These are phyloP conservation scores for Planoprotostelium fungivorum DNA, from an alignment of 78 protist genomes.

Conservation along the genomic window DNA sequence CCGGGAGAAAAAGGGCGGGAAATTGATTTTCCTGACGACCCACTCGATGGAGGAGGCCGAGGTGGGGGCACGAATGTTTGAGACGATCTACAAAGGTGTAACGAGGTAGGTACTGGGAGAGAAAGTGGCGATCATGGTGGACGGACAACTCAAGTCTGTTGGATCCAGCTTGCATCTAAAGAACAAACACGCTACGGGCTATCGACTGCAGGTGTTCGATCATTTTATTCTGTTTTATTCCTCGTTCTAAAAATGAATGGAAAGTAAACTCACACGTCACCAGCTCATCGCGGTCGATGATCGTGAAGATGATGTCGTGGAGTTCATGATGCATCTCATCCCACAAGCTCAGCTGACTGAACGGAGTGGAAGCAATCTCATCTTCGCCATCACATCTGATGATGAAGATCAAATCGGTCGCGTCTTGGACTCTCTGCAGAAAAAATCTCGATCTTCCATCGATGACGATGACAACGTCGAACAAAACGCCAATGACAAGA, in stretches of 20 bases:
- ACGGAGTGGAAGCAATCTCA: background rate
- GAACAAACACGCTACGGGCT: constrained; percentile 80
- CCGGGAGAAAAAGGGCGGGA: constrained; percentile 17
- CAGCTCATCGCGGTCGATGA: background rate
- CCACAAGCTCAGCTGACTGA: background rate
- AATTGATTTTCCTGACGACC: constrained; percentile 65
- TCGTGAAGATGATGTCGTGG: background rate
- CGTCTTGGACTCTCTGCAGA: background rate
- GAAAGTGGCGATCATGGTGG: constrained; percentile 82
- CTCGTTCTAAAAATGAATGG: background rate
- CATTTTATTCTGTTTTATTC: background rate
- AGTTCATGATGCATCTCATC: background rate
- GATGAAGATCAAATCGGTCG: background rate
- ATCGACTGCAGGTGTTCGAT: constrained; percentile 4
- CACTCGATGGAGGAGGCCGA: constrained; percentile 92
- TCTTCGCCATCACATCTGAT: background rate
- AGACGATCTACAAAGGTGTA: too few relatives aligned
- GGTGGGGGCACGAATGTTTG: too few relatives aligned
- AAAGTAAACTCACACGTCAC: too few relatives aligned
- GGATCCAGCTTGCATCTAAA: constrained; percentile 77
- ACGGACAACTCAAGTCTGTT: constrained; percentile 46
- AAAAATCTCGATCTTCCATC: background rate
- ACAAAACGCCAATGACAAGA: too few relatives aligned
- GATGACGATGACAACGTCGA: background rate
- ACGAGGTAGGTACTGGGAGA: too few relatives aligned